Conservation (phyloP, 2,329 filamentous ascomycete species). For the Coleophoma eucalyptorum region DNA sequence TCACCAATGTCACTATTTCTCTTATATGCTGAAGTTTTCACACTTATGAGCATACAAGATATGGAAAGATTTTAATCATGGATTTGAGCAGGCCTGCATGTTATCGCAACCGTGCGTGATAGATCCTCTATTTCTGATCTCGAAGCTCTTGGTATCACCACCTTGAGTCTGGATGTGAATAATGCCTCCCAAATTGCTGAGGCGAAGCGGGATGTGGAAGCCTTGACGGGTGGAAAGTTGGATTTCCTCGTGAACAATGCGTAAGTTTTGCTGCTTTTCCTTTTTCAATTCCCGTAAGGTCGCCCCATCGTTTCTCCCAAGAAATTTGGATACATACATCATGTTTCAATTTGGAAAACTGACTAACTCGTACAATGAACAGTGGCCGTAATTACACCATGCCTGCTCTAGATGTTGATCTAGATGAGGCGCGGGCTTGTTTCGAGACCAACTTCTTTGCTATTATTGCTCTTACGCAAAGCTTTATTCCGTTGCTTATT, state of each 20-base stretch:
- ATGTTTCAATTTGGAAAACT: not conserved
- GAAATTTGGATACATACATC: no score
- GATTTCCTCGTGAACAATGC: slow-evolving; percentile 1
- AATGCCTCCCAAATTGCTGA: not conserved
- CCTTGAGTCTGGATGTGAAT: slow-evolving; percentile 4
- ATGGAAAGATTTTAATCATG: no score
- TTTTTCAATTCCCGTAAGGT: not conserved
- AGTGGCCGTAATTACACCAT: not conserved
- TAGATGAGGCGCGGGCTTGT: not conserved
- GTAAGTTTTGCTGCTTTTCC: not conserved
- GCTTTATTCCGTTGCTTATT: slow-evolving; percentile 17
- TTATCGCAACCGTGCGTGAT: slow-evolving; percentile 5
- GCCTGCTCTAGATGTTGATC: not conserved
- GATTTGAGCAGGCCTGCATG: not conserved
- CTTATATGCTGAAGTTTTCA: no score
- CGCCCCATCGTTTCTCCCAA: not conserved
- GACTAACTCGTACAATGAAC: not conserved
- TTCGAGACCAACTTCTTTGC: slow-evolving; percentile 1
- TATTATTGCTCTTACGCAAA: slow-evolving; percentile 14
- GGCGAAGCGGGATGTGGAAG: slow-evolving; percentile 1
- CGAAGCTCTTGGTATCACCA: slow-evolving; percentile 2
- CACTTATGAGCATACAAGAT: no score
- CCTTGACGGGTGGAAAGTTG: not conserved
- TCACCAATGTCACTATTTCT: no score
- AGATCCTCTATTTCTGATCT: slow-evolving; percentile 1